phyloP scores from a whole-genome alignment of 1,139 yeast species.

The Geotrichum macrosporum region DNA sequence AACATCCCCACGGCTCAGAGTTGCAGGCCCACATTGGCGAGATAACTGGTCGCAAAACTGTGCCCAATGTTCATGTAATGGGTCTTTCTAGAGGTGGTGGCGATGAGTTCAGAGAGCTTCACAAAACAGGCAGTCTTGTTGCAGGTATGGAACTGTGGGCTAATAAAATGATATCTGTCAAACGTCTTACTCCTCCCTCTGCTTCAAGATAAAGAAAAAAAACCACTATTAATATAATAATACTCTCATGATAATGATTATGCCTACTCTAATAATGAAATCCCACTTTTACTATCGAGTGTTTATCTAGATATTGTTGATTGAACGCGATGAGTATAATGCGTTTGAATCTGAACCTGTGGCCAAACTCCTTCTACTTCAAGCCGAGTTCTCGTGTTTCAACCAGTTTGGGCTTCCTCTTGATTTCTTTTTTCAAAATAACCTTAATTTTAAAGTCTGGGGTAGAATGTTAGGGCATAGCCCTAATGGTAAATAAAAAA shows the following conservation, averaged over 20 bases:
- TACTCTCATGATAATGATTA: background rate
- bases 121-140: constrained; percentile 51
- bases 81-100: constrained; percentile 90
- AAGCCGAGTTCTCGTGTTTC: too few species aligned
- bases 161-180: constrained; percentile 51
- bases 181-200: constrained; percentile 54
- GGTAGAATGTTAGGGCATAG: too few species aligned
- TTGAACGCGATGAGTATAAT: too few species aligned
- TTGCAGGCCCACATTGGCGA: constrained; percentile 73
- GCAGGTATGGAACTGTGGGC: constrained; percentile 59
- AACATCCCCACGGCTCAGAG: constrained; percentile 62
- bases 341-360: too few species aligned
- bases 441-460: too few species aligned
- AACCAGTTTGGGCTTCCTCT: too few species aligned
- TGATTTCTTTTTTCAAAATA: too few species aligned
- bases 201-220: background rate
- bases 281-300: too few species aligned
- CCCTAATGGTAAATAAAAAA: too few species aligned
- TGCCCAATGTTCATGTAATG: constrained; percentile 83
- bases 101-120: constrained; percentile 69
- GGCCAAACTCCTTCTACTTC: too few species aligned
- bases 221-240: background rate
- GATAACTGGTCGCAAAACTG: constrained; percentile 84
- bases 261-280: too few species aligned
- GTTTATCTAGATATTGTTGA: too few species aligned